Evolutionary conservation across 2,329 filamentous ascomycete genomes (phyloP), one percentile per base, ranked within the genome.

Genomic region (Chaetomium sp.): DNA sequence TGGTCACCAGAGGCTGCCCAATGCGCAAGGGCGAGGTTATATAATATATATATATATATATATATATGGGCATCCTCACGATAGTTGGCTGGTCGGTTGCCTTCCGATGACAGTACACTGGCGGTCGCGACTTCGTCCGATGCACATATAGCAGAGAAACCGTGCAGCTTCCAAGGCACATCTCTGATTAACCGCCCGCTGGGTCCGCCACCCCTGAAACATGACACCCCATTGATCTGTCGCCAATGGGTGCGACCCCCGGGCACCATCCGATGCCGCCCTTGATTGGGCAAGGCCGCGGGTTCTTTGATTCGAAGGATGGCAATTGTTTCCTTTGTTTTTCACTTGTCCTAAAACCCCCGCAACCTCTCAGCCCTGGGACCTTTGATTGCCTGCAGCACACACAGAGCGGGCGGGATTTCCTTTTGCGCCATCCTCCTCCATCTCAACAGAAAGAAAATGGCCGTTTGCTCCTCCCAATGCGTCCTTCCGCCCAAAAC

Each of bases 151-250:
- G n/a, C 19, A 16, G 13, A 38, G 35, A 38, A 38, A 38, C 35
- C 35, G 35, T 38, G 35, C 35, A 38, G 35, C 35, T 38, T 38
- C 35, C n/a, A n/a, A n/a, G 33, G 33, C 33, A 35, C 31, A 29
- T 10, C 10, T 25, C 10, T 29, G 25, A 8, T 7, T 47, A 47
- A 49, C 56, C 56, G 45, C 31, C 9, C 4, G 16, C 2, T 57
- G 31, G 33, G 33, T 19, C 31, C 47, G 50, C 19, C 21, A 25
- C 58, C 63, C 58, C 59, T 65, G 63, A 65, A 62, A 65, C 63
- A 58, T 56, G 23, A 31, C 9, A 23, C 53, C 4, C 62, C 50
- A 55, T 38, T 49, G 56, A 25, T 47, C 9, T 23, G 45, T 42
- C 38, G 55, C 47, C 33, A 12, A 27, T 54, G 56, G 56, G 56